phyloP scores from a whole-genome alignment of 306 rosid species.

The Carpinus viminea region DNA sequence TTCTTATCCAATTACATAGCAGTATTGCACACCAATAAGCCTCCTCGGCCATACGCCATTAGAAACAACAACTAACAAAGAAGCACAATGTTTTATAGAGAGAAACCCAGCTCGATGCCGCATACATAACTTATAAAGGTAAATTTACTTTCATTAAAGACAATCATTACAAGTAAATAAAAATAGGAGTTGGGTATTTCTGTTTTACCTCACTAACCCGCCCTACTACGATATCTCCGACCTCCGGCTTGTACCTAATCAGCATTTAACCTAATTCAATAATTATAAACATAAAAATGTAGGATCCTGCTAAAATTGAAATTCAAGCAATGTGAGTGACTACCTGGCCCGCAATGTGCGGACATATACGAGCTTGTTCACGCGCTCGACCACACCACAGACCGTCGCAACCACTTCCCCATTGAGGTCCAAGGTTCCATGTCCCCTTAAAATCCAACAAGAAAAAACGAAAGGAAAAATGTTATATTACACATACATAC shows the following conservation, averaged over 20 bases:
- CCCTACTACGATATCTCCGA: constrained; percentile 84
- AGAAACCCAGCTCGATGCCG: neutral
- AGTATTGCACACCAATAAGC: neutral
- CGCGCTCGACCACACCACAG: constrained; percentile 86
- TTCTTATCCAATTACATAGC: neutral
- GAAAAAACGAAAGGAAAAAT: neutral
- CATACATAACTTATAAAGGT: neutral
- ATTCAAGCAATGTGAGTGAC: neutral
- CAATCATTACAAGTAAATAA: neutral
- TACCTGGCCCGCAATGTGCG: constrained; percentile 77
- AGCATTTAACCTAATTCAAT: neutral
- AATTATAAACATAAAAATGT: neutral
- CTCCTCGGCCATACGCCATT: neutral
- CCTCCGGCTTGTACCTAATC: constrained; percentile 87
- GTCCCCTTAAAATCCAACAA: constrained; percentile 50
- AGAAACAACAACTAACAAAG: neutral
- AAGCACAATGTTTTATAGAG: neutral
- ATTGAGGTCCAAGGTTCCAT: constrained; percentile 73
- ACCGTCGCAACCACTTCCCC: constrained; percentile 79
- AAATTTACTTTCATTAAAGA: neutral
- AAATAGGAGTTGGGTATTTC: neutral
- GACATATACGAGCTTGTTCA: constrained; percentile 88
- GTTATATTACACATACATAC: neutral
- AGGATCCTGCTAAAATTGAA: neutral
- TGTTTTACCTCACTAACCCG: constrained; percentile 76